A percentile compares a stretch with the other conserved stretches of the same genome.
These are phyloP conservation scores for Manihot esculenta DNA, from an alignment of 441 rosid genomes.

Conservation along the genomic window DNA sequence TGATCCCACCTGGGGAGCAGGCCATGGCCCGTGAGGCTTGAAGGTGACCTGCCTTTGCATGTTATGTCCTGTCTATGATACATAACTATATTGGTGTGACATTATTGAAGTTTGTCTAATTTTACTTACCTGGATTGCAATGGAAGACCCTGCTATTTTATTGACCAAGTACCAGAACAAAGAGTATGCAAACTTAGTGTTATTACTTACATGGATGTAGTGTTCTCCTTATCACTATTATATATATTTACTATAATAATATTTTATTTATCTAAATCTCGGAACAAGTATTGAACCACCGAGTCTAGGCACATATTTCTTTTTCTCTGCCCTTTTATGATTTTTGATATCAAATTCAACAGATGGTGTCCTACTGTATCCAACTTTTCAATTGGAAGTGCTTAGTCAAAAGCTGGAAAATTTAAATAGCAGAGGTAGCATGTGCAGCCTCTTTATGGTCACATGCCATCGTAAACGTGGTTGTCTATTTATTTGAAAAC, in stretches of 20 bases:
- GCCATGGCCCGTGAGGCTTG: slow-evolving; percentile 65
- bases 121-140: background rate
- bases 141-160: background rate
- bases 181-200: background rate
- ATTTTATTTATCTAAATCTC: background rate
- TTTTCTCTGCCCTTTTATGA: too few relatives aligned
- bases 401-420: too few relatives aligned
- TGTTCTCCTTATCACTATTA: background rate
- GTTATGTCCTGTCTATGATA: slow-evolving; percentile 11
- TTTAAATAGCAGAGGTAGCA: too few relatives aligned
- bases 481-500: too few relatives aligned
- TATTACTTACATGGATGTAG: background rate
- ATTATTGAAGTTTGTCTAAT: slow-evolving; percentile 4
- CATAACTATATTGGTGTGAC: slow-evolving; percentile 1
- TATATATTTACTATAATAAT: background rate
- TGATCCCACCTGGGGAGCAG: slow-evolving; percentile 79
- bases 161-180: background rate
- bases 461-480: too few relatives aligned
- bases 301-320: background rate
- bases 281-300: background rate
- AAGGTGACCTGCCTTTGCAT: background rate
- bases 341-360: too few relatives aligned
- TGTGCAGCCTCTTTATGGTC: too few relatives aligned
- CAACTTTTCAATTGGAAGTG: too few relatives aligned
- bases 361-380: too few relatives aligned